Percentiles rank a stretch among this genome's conserved stretches.
Conservation (phyloP, 331 rosid genomes). For the Saraca asoca region DNA sequence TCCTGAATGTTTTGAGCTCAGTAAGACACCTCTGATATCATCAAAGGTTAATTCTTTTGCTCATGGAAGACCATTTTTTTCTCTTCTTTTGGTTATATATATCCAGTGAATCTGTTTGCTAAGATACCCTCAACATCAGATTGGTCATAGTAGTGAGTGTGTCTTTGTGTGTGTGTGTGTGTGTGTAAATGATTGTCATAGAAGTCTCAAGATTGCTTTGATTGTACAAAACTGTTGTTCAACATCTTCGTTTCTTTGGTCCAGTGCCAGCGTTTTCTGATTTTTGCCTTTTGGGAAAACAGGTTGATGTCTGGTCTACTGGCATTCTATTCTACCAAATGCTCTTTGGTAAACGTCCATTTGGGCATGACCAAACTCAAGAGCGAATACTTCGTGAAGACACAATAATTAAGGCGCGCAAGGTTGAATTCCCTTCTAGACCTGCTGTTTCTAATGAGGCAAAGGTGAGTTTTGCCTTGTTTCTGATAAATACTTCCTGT, state of each 20-base stretch:
- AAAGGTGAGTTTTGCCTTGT: constrained; percentile 62
- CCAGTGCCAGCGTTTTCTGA: constrained; percentile 26
- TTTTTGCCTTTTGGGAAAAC: constrained; percentile 37
- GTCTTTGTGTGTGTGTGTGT: too few relatives aligned
- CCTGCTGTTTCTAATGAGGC: constrained; percentile 94
- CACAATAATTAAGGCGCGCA: constrained; percentile 95
- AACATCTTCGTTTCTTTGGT: neutral
- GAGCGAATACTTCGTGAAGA: constrained; percentile 97
- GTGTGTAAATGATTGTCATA: constrained; percentile 6
- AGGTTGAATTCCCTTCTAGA: constrained; percentile 88
- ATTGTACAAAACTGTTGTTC: constrained; percentile 8
- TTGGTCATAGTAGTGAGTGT: neutral
- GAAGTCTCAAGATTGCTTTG: constrained; percentile 2
- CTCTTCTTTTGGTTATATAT: too few relatives aligned
- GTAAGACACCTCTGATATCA: constrained; percentile 87
- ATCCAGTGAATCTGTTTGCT: too few relatives aligned
- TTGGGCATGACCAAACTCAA: constrained; percentile 96
- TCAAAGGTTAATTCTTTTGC: constrained; percentile 69
- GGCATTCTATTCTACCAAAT: constrained; percentile 90
- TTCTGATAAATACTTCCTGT: constrained; percentile 13
- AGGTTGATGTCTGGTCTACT: constrained; percentile 99
- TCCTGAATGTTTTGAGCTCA: constrained; percentile 97
- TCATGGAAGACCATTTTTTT: too few relatives aligned
- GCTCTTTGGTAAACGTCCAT: constrained; percentile 95
- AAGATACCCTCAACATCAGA: neutral